Percentiles rank a stretch among this genome's conserved stretches.
Evolutionary conservation across 176 grass and related monocot genomes (phyloP).

Genomic region (Eragrostis nindensis): DNA sequence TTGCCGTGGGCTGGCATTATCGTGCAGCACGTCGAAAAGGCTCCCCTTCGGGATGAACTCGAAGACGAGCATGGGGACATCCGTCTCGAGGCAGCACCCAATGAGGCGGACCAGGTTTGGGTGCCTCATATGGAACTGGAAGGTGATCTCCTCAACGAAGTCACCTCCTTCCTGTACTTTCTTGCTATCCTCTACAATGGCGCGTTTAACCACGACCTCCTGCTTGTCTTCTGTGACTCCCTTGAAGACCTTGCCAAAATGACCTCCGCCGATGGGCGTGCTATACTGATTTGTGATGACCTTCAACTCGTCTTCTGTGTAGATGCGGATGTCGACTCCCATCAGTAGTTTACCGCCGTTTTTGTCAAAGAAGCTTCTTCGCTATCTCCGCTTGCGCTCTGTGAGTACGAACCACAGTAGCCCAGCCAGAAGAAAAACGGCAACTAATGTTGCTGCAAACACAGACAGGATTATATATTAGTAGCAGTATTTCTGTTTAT

Average conservation of each 20-base stretch:
- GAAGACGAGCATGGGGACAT: neutral
- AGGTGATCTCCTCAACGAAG: neutral
- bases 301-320: neutral
- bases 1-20: fast-evolving
- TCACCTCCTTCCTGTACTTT: neutral
- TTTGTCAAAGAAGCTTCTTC: neutral
- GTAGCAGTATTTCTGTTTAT: no score
- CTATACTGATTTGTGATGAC: neutral
- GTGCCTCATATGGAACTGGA: neutral
- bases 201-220: neutral
- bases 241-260: neutral
- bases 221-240: neutral
- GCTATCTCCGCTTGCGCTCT: neutral
- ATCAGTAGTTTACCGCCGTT: neutral
- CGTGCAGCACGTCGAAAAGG: neutral
- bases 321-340: neutral
- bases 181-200: neutral
- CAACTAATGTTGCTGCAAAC: neutral
- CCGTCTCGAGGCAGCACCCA: neutral
- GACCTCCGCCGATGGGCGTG: fast-evolving
- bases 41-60: neutral
- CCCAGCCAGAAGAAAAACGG: neutral
- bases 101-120: neutral
- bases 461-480: no score
- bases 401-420: neutral